Evolutionary conservation across 1,139 yeast genomes (phyloP).

Genomic region (Casaregolazyma lundiana): DNA sequence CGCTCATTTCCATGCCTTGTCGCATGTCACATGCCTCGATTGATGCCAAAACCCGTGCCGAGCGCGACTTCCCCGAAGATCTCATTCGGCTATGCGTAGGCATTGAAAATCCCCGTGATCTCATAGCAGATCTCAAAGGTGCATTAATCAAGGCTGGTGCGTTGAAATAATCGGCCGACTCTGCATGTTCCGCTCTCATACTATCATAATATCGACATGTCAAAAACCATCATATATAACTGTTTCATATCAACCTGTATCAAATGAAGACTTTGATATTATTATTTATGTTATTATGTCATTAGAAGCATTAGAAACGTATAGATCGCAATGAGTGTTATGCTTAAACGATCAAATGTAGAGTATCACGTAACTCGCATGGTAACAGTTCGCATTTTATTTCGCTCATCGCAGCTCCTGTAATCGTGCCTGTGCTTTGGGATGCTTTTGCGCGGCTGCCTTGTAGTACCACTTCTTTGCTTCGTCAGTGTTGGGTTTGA

Average conservation of each 20-base stretch:
- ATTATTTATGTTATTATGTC: no score
- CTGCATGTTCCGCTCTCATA: no score
- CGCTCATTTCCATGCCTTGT: conserved; percentile 88
- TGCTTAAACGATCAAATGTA: no score
- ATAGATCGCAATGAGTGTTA: no score
- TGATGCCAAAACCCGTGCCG: conserved; percentile 79
- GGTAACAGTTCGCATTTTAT: no score
- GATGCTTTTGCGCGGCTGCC: conserved; percentile 59
- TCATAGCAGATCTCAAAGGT: conserved; percentile 64
- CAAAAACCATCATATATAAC: no score
- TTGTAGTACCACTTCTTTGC: conserved; percentile 52
- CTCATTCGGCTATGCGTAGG: conserved; percentile 85
- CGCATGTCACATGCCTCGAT: conserved; percentile 96
- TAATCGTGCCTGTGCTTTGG: conserved; percentile 45
- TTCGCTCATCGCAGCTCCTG: conserved; percentile 26
- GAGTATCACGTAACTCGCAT: no score
- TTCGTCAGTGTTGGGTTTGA: conserved; percentile 41
- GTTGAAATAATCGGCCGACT: conserved; percentile 17
- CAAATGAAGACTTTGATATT: no score
- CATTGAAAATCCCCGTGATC: conserved; percentile 62
- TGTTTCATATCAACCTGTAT: no score
- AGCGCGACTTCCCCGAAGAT: conserved; percentile 89
- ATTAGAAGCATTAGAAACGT: no score
- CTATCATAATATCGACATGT: no score
- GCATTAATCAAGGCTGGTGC: conserved; percentile 41